These are phyloP conservation scores for Austroboletus festivus DNA, from an alignment of 768 basidiomycete genomes.

Conservation along the genomic window DNA sequence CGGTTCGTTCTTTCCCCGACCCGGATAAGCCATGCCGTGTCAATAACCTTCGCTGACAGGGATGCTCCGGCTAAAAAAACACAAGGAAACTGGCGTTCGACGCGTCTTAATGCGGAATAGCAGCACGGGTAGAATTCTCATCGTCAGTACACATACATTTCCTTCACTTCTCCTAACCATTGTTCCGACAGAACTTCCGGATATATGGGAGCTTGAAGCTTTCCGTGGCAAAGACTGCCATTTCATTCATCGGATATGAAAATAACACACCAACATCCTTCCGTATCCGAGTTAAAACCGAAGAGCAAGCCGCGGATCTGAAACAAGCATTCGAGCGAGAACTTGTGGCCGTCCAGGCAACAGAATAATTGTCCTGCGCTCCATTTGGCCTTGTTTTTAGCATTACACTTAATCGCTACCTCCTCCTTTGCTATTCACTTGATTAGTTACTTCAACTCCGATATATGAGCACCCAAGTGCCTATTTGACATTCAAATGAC, in stretches of 20 bases:
- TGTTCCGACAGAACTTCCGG: constrained; percentile 63
- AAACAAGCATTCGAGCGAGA: constrained; percentile 62
- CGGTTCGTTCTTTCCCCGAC: constrained; percentile 42
- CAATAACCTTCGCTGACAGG: constrained; percentile 41
- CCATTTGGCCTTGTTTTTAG: constrained; percentile 4
- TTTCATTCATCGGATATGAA: constrained; percentile 72
- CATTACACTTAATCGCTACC: constrained; percentile 28
- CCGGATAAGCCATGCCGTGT: not conserved
- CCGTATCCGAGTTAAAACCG: constrained; percentile 57
- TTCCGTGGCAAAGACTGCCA: constrained; percentile 45
- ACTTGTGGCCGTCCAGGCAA: constrained; percentile 43
- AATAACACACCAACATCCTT: constrained; percentile 54
- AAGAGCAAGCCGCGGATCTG: constrained; percentile 54
- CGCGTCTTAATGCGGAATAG: constrained; percentile 71
- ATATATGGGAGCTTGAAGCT: constrained; percentile 58
- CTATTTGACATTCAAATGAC: constrained; percentile 69
- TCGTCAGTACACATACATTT: constrained; percentile 46
- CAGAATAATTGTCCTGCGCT: constrained; percentile 7
- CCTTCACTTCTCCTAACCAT: not conserved
- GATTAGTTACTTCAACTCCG: not conserved
- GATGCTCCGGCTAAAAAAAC: constrained; percentile 67
- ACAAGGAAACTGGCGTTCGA: constrained; percentile 57
- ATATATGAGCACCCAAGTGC: not conserved
- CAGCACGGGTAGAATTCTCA: constrained; percentile 67
- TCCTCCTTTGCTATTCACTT: constrained; percentile 11